Evolutionary conservation across 768 basidiomycete species (phyloP).

Genomic region (Leucocoprinus sp.): DNA sequence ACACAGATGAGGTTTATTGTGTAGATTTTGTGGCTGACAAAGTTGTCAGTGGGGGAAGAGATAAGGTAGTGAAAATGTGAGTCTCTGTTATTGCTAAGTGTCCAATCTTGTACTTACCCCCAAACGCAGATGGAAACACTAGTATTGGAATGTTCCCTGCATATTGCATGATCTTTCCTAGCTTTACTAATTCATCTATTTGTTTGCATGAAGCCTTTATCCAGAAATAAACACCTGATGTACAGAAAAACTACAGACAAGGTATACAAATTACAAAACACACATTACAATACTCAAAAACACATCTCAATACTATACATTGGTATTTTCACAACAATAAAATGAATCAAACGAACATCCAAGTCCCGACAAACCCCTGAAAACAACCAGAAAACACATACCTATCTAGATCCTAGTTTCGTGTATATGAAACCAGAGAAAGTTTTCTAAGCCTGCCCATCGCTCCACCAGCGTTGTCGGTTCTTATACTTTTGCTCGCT

Average conservation of each 20-base stretch:
- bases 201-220: not conserved
- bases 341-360: too few relatives aligned
- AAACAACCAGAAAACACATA: too few relatives aligned
- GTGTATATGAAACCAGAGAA: slow-evolving; percentile 2
- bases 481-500: not conserved
- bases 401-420: not conserved
- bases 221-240: too few relatives aligned
- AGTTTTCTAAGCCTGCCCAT: slow-evolving; percentile 7
- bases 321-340: too few relatives aligned
- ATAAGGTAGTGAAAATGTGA: slow-evolving; percentile 89
- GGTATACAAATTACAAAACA: too few relatives aligned
- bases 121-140: slow-evolving; percentile 16
- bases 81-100: slow-evolving; percentile 21
- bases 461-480: not conserved
- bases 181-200: not conserved
- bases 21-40: slow-evolving; percentile 99
- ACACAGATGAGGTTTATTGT: slow-evolving; percentile 97
- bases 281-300: too few relatives aligned
- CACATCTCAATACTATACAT: too few relatives aligned
- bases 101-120: not conserved
- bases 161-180: not conserved
- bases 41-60: slow-evolving; percentile 94
- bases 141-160: not conserved
- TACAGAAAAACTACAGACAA: too few relatives aligned
- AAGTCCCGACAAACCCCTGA: too few relatives aligned